Percentiles rank a stretch among this genome's conserved stretches.
Evolutionary conservation across 768 basidiomycete genomes (phyloP).

Genomic region (Cystobasidium ongulense): DNA sequence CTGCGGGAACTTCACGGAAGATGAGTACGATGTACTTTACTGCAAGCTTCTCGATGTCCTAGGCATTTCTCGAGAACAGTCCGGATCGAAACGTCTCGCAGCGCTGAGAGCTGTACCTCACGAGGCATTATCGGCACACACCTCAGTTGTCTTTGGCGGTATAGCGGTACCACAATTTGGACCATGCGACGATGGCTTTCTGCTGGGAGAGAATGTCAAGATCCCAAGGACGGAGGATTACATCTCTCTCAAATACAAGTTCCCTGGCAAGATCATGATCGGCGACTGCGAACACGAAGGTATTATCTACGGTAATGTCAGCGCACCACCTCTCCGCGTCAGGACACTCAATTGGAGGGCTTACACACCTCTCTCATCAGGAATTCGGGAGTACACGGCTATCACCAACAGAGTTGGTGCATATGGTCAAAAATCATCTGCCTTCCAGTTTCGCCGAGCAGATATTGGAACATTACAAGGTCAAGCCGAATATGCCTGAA

Average conservation of each 20-base stretch:
- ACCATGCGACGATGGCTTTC: constrained; percentile 14
- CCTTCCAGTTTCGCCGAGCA: background rate
- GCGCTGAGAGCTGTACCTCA: constrained; percentile 13
- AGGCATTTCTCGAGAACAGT: constrained; percentile 15
- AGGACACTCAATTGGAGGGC: background rate
- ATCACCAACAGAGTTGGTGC: background rate
- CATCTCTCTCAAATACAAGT: background rate
- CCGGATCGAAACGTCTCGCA: constrained; percentile 24
- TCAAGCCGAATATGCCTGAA: background rate
- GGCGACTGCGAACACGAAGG: constrained; percentile 18
- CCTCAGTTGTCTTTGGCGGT: constrained; percentile 29
- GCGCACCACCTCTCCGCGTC: background rate
- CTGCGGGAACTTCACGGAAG: constrained; percentile 33
- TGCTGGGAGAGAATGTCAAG: constrained; percentile 20
- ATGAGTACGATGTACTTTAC: constrained; percentile 19
- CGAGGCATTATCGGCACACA: constrained; percentile 19
- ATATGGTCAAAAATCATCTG: background rate
- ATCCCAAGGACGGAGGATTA: constrained; percentile 23
- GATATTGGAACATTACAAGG: background rate
- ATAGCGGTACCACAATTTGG: constrained; percentile 33
- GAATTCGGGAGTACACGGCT: background rate
- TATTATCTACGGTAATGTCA: constrained; percentile 27
- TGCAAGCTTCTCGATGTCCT: constrained; percentile 28
- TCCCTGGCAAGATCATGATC: background rate
- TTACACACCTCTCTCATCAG: background rate